These are phyloP conservation scores for Peziza echinospora DNA, from an alignment of 495 filamentous ascomycete species.

Conservation along the genomic window DNA sequence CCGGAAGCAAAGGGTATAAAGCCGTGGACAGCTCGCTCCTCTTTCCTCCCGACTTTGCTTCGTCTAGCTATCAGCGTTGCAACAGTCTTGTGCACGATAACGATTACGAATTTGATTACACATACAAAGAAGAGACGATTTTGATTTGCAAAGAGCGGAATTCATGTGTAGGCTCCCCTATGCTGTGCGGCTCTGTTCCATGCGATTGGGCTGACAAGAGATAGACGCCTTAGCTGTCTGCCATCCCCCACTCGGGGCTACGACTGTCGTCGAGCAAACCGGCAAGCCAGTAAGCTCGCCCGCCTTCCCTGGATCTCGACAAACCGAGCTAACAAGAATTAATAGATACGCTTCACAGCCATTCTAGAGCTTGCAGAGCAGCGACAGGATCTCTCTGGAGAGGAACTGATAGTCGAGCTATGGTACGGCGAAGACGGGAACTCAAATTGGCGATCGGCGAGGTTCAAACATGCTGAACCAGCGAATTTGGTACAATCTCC, in stretches of 20 bases:
- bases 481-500: neutral
- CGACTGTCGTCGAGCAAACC: neutral
- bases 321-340: neutral
- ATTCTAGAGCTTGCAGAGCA: neutral
- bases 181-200: too few relatives aligned
- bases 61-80: too few relatives aligned
- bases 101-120: too few relatives aligned
- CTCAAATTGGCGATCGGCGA: neutral
- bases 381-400: neutral
- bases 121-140: too few relatives aligned
- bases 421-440: neutral
- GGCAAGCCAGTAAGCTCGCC: neutral
- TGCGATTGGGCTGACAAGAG: too few relatives aligned
- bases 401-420: neutral
- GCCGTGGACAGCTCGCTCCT: too few relatives aligned
- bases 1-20: too few relatives aligned
- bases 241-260: neutral
- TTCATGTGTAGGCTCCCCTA: too few relatives aligned
- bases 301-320: neutral
- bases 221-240: neutral
- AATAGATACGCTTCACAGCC: neutral
- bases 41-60: too few relatives aligned
- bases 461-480: neutral
- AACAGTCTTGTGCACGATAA: too few relatives aligned
- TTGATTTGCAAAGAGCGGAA: too few relatives aligned